Evolutionary conservation across 371 early-diverging fungal genomes (phyloP), one percentile per base, ranked within the genome.

Genomic region (Mucor racemosus): DNA sequence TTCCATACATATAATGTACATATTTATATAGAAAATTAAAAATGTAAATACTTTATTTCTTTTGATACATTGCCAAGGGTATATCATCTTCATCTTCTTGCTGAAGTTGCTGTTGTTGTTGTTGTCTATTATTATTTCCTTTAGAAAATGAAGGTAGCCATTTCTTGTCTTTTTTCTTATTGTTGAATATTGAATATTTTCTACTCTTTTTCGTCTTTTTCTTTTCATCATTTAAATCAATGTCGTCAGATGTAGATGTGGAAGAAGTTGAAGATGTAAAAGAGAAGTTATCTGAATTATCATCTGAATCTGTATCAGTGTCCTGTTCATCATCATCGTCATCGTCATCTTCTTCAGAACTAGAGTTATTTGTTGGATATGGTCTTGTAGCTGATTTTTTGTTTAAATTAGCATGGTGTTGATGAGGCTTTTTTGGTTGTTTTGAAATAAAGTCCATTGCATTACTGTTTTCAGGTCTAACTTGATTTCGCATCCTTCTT

Each of bases 21-120:
- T 38, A 54, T 13, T 26, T 13, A 34, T 54, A 54, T 13, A 54
- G 19, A 34, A 15, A 54, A 34, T 48, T 48, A 21, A 19, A 48
- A 48, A 5, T 48, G 21, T 48, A 48, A 42, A 48, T 48, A 21
- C 19, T 48, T 48, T 48, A 48, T 48, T 48, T 48, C 9, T 60
- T 64, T 60, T 69, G 64, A 65, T 69, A 69, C 70, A 69, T 69
- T 10, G 70, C 70, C 21, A 69, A 53, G n/a, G 70, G 70, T 61
- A 69, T 69, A 69, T 69, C 70, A 26, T 69, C 70, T 38, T 65
- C 70, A n/a, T 69, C 70, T 38, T 65, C 70, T 26, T 26, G 26
- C 3, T 38, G 31, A 26, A 5, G 11, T 26, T 26, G 26, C 3
- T 26, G 26, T 26, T 26, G 26, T 26, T 26, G 26, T 26, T 26